Evolutionary conservation across 306 rosid species (phyloP).

Genomic region (Quercus berberidifolia): DNA sequence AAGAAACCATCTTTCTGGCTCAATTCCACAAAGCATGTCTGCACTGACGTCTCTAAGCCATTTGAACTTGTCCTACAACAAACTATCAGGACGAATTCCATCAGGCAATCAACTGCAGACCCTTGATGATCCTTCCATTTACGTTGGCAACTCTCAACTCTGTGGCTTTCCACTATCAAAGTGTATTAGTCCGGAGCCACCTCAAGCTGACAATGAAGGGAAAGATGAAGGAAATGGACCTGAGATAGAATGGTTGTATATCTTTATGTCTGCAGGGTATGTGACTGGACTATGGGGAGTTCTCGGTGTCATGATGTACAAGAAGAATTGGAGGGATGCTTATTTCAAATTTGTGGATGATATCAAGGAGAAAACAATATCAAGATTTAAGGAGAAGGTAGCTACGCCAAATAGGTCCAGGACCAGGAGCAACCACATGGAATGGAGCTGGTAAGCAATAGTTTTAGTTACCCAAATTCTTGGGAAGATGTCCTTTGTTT

Average conservation of each 20-base stretch:
- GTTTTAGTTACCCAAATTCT: background rate
- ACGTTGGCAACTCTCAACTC: conserved; percentile 13
- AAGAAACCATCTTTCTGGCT: conserved; percentile 21
- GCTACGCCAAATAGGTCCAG: background rate
- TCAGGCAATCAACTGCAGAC: conserved; percentile 27
- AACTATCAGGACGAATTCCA: conserved; percentile 26
- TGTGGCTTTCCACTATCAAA: conserved; percentile 24
- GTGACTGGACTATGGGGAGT: conserved; percentile 8
- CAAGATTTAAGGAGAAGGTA: background rate
- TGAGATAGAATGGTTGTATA: conserved; percentile 13
- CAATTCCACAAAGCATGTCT: conserved; percentile 28
- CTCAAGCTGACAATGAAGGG: background rate
- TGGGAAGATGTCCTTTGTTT: background rate
- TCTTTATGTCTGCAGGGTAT: background rate
- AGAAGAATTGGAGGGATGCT: conserved; percentile 2
- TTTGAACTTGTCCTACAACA: conserved; percentile 30
- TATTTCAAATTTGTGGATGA: background rate
- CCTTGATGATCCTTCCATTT: conserved; percentile 24
- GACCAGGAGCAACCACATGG: background rate
- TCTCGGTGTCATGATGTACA: background rate
- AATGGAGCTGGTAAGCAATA: background rate
- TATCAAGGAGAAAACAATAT: background rate
- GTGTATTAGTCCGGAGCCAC: background rate
- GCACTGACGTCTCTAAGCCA: conserved; percentile 5
- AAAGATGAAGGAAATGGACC: background rate